Percentiles rank a stretch among this genome's conserved stretches.
Conservation (phyloP, 208 protist genomes). For the Acanthamoeba castellanii region DNA sequence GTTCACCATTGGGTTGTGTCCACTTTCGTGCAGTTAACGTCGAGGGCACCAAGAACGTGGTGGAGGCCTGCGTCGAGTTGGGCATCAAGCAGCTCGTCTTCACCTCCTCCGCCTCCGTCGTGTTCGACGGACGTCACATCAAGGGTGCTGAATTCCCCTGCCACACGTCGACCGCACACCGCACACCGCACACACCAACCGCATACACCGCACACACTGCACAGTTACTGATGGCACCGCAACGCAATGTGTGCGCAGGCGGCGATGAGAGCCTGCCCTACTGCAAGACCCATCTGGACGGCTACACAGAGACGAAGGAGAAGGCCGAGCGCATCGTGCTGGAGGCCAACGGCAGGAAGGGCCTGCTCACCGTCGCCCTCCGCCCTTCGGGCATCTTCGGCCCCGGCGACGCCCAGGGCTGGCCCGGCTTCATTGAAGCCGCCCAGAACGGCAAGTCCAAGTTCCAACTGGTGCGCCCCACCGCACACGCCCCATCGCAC, state of each 20-base stretch:
- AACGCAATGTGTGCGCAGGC: background rate
- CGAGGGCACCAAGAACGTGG: slow-evolving; percentile 63
- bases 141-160: background rate
- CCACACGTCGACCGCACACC: background rate
- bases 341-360: slow-evolving; percentile 51
- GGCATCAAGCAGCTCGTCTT: slow-evolving; percentile 70
- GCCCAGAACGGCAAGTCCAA: slow-evolving; percentile 81
- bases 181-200: background rate
- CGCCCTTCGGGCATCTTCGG: slow-evolving; percentile 80
- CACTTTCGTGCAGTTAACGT: slow-evolving; percentile 45
- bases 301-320: slow-evolving; percentile 83
- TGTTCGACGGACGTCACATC: slow-evolving; percentile 69
- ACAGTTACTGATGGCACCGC: too few relatives aligned
- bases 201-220: background rate
- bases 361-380: slow-evolving; percentile 75
- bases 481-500: background rate
- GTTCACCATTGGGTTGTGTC: background rate
- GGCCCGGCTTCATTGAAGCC: slow-evolving; percentile 80
- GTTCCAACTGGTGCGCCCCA: slow-evolving; percentile 75
- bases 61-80: slow-evolving; percentile 63
- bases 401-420: slow-evolving; percentile 80
- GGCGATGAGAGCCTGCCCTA: slow-evolving; percentile 82
- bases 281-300: slow-evolving; percentile 76
- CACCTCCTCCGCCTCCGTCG: slow-evolving; percentile 33
- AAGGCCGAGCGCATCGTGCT: slow-evolving; percentile 78